Conservation (phyloP, 345 rosid species). For the Syzygium aqueum region DNA sequence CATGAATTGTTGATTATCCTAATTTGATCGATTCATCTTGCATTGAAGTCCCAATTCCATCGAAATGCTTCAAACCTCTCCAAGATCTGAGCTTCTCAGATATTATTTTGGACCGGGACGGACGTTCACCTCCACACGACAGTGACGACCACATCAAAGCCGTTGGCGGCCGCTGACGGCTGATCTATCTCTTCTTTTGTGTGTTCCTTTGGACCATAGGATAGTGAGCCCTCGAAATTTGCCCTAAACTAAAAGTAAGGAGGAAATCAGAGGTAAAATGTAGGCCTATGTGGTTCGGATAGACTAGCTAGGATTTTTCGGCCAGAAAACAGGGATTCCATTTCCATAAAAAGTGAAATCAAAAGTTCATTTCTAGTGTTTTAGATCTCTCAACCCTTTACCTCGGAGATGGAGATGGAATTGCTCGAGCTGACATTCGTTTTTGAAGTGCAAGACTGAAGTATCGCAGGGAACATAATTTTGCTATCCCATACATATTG, state of each 20-base stretch:
- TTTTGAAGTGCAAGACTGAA: too few relatives aligned
- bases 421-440: neutral
- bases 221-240: neutral
- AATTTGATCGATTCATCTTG: neutral
- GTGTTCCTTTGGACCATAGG: neutral
- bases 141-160: neutral
- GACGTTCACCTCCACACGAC: neutral
- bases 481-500: neutral
- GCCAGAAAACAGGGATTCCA: neutral
- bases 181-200: neutral
- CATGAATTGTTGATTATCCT: neutral
- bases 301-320: fast-evolving
- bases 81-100: neutral
- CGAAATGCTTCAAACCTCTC: neutral
- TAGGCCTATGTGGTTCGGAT: neutral
- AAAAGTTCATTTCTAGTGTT: neutral
- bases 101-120: neutral
- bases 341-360: neutral
- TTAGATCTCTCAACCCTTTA: neutral
- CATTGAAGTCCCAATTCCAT: neutral
- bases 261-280: too few relatives aligned
- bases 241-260: neutral
- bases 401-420: neutral
- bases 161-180: neutral
- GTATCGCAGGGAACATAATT: neutral